These are phyloP conservation scores for Plantago ovata DNA, from an alignment of 257 asterid genomes.

Conservation along the genomic window DNA sequence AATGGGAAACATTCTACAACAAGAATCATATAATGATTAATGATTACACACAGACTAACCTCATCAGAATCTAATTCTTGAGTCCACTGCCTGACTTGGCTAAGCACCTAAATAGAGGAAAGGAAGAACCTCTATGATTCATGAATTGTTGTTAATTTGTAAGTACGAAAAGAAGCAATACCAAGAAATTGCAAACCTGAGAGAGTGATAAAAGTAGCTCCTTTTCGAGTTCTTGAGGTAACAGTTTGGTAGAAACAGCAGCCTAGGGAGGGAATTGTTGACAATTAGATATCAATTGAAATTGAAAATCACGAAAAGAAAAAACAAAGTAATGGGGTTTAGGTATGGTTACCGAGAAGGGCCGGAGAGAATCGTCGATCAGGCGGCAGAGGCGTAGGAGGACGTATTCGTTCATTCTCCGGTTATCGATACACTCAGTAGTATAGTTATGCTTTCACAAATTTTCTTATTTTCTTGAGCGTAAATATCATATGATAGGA, in stretches of 20 bases:
- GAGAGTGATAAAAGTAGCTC: constrained; percentile 63
- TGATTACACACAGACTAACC: too few relatives aligned
- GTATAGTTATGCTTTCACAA: too few relatives aligned
- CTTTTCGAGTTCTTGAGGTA: constrained; percentile 45
- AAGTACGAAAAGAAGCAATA: neutral
- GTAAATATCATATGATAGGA: too few relatives aligned
- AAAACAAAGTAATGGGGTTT: neutral
- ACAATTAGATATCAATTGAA: neutral
- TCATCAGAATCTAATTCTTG: constrained; percentile 41
- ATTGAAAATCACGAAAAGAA: neutral
- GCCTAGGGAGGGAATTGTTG: constrained; percentile 36
- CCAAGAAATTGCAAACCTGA: constrained; percentile 35
- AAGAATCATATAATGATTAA: too few relatives aligned
- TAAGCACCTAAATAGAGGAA: constrained; percentile 39
- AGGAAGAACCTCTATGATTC: neutral
- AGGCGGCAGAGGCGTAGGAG: constrained; percentile 45
- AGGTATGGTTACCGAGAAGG: constrained; percentile 31
- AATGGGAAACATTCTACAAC: too few relatives aligned
- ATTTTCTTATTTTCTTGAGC: too few relatives aligned
- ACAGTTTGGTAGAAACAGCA: constrained; percentile 19
- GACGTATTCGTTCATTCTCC: constrained; percentile 40
- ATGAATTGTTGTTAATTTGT: neutral
- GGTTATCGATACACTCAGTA: neutral
- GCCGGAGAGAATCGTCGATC: constrained; percentile 38
- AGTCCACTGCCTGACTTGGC: constrained; percentile 55